phyloP scores from a whole-genome alignment of 768 basidiomycete species.

The Chlorophyllum brunneum region DNA sequence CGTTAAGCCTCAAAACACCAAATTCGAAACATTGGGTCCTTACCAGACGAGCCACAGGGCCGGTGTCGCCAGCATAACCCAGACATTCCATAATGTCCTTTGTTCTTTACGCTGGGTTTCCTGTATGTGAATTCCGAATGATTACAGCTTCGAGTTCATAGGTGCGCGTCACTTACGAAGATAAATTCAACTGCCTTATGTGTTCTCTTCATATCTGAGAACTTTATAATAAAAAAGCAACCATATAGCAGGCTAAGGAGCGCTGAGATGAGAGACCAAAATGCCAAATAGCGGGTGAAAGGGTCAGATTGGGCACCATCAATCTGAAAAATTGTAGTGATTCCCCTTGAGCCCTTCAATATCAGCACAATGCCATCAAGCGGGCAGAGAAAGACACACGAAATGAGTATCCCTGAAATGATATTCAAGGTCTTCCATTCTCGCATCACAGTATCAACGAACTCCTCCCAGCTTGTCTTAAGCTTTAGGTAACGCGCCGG shows the following conservation, averaged over 20 bases:
- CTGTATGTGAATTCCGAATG: conserved; percentile 23
- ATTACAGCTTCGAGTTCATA: not conserved
- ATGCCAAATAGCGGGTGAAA: conserved; percentile 47
- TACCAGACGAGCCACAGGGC: conserved; percentile 60
- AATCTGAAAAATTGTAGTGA: conserved; percentile 29
- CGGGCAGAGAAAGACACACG: not conserved
- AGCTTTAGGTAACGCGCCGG: not conserved
- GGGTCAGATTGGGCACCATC: conserved; percentile 42
- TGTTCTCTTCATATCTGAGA: conserved; percentile 25
- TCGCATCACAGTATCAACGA: conserved; percentile 22
- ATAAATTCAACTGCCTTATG: conserved; percentile 60
- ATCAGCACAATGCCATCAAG: no score
- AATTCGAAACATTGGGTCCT: not conserved
- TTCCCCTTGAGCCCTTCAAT: conserved; percentile 19
- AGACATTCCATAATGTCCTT: conserved; percentile 51
- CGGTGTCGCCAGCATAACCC: conserved; percentile 60
- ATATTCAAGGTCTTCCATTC: conserved; percentile 28
- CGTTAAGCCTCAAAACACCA: not conserved
- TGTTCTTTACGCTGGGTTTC: conserved; percentile 45
- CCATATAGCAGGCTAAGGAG: conserved; percentile 11
- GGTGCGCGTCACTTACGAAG: conserved; percentile 32
- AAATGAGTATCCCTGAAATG: conserved; percentile 22
- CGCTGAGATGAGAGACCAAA: conserved; percentile 42
- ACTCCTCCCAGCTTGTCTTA: conserved; percentile 24
- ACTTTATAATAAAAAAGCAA: conserved; percentile 12